phyloP scores from a whole-genome alignment of 306 rosid species.

The Cicer chorassanicum region DNA sequence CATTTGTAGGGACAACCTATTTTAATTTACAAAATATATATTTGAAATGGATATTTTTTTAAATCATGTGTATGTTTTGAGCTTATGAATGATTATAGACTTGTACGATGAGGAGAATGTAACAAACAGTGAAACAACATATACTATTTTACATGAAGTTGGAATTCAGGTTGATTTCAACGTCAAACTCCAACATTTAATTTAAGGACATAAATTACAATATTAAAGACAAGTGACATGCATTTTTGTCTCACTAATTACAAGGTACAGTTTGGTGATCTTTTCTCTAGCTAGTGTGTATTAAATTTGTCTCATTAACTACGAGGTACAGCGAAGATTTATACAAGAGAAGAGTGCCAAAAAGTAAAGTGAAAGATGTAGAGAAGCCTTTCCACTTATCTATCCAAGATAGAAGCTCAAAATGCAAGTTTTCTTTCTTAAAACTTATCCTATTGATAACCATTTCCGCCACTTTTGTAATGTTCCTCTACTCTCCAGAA shows the following conservation, averaged over 20 bases:
- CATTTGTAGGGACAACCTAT: constrained; percentile 1
- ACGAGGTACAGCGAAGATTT: constrained; percentile 66
- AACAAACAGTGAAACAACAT: not conserved
- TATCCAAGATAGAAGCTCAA: constrained; percentile 66
- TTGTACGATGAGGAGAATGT: not conserved
- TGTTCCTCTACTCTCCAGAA: constrained; percentile 73
- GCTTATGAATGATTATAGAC: not conserved
- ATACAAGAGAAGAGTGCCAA: constrained; percentile 62
- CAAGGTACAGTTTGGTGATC: not conserved
- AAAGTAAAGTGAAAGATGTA: constrained; percentile 60
- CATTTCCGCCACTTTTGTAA: constrained; percentile 66
- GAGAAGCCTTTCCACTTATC: constrained; percentile 69
- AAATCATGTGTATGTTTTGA: constrained; percentile 20
- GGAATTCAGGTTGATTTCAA: constrained; percentile 30
- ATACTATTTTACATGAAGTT: not conserved
- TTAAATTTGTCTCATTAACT: constrained; percentile 35
- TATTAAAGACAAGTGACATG: not conserved
- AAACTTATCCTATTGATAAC: constrained; percentile 61
- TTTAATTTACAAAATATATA: not conserved
- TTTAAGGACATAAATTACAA: constrained; percentile 4
- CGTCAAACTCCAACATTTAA: constrained; percentile 9
- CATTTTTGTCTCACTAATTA: not conserved
- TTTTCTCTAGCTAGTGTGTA: not conserved
- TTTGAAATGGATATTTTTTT: constrained; percentile 10
- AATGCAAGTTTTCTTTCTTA: constrained; percentile 75